phyloP scores from a whole-genome alignment of 768 basidiomycete genomes.

The Cantharellus anzutake region DNA sequence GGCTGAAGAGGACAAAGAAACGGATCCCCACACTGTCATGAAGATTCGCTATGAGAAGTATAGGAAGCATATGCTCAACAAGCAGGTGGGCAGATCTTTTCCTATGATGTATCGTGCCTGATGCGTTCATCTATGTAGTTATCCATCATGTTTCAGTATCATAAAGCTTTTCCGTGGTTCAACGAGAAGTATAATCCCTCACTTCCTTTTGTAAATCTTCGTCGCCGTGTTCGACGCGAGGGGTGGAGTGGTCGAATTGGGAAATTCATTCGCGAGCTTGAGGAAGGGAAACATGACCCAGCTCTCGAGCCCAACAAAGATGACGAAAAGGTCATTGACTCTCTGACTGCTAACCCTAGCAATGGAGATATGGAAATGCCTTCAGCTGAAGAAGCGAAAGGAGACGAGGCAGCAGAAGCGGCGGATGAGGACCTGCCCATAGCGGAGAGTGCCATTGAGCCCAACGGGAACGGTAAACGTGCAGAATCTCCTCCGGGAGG shows the following conservation, averaged over 20 bases:
- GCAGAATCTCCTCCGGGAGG: not conserved
- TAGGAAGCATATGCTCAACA: constrained; percentile 73
- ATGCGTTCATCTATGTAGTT: constrained; percentile 33
- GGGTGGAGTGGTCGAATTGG: constrained; percentile 65
- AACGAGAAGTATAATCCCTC: constrained; percentile 83
- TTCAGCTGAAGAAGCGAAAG: not conserved
- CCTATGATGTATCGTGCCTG: not conserved
- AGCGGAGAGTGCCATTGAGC: not conserved
- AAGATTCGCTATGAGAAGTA: constrained; percentile 81
- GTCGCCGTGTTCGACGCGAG: constrained; percentile 60
- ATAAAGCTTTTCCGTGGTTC: constrained; percentile 93
- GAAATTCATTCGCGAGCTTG: constrained; percentile 60
- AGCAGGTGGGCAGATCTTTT: constrained; percentile 45
- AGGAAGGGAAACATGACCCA: constrained; percentile 72
- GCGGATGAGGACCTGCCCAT: constrained; percentile 37
- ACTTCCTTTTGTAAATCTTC: constrained; percentile 47
- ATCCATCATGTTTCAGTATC: constrained; percentile 89
- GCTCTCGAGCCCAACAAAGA: constrained; percentile 9
- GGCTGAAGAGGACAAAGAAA: constrained; percentile 35
- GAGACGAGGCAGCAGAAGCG: constrained; percentile 21
- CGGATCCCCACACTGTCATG: constrained; percentile 60
- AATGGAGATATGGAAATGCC: not conserved
- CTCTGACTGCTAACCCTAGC: not conserved
- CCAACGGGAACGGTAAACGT: constrained; percentile 3
- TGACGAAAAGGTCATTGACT: not conserved